Evolutionary conservation across 371 early-diverging fungal species (phyloP), one percentile per base, ranked within the genome.

Genomic region (Mortierella sp.): DNA sequence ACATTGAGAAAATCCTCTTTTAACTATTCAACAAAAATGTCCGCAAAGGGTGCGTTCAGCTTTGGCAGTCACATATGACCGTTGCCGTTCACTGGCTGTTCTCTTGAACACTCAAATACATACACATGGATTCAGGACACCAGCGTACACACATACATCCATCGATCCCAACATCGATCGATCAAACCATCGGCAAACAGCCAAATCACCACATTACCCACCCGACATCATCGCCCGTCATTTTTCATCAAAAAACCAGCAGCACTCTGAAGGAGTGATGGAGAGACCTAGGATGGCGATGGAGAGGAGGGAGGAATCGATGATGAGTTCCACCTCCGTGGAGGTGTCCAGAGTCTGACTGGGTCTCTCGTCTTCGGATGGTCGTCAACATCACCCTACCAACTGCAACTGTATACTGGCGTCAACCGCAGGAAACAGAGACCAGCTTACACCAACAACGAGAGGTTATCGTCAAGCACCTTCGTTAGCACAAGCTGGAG

Each of bases 41-140:
- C 81, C 75, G 77, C 77, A 77, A 81, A 81, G 81, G 81, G 81
- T 81, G 81, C 81, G 81, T 81, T 72, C 8, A 56, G 56, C 38
- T 65, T 71, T 71, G 58, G 71, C 81, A 81, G 81, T 81, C 81
- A 81, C 81, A 49, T 24, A 4, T 38, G 65, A 41, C 21, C 38
- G 14, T 18, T 29, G 14, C 60, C 29, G 6, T 14, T 11, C 21
- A 7, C 16, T 41, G 7, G 29, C n/a, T 44, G 60, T 60, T 32
- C 32, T 10, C 16, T 70, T 24, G 46, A 41, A 63, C 63, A 63
- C 24, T 27, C 44, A 70, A 11, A 44, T 7, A 60, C 16, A n/a
- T 11, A 1, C 32, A 56, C 32, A 56, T 43, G 46, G 58, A 65
- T 65, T 18, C 65, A 21, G 14, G 71, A 14, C 7, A 41, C 27